Conservation (phyloP, 257 asterid species). For the Striga asiatica region DNA sequence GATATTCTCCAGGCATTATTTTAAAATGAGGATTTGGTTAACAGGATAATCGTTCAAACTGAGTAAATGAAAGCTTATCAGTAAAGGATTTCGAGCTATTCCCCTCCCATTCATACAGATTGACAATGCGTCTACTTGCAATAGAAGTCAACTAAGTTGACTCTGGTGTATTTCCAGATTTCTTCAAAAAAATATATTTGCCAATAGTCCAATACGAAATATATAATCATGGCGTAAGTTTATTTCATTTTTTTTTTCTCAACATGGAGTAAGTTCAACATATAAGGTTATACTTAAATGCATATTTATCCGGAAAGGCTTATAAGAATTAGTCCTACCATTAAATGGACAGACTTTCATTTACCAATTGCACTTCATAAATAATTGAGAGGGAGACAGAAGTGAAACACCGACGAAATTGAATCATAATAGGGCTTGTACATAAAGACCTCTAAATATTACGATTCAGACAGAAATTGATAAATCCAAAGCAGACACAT, state of each 20-base stretch:
- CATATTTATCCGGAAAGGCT: too few species aligned
- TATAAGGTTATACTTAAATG: too few species aligned
- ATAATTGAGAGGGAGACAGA: slow-evolving; percentile 4
- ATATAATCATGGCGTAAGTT: background rate
- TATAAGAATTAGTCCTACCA: too few species aligned
- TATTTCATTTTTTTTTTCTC: too few species aligned
- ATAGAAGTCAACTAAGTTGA: background rate
- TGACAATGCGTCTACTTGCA: background rate
- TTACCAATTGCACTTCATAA: too few species aligned
- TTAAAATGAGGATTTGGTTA: background rate
- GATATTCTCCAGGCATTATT: background rate
- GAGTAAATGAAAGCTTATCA: background rate
- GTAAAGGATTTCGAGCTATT: background rate
- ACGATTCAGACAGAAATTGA: background rate
- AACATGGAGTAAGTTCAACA: background rate
- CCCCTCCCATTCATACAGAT: background rate
- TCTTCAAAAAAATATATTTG: too few species aligned
- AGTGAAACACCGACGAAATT: slow-evolving; percentile 3
- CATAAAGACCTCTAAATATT: background rate
- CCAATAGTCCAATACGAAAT: too few species aligned
- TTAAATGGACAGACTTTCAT: too few species aligned
- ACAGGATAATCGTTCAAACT: background rate
- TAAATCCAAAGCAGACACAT: background rate
- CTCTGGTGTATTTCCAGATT: background rate
- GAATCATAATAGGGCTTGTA: background rate